Base-by-base conservation (phyloP, 2,329 filamentous ascomycete genomes). In the Aspergillus awamori region DNA sequence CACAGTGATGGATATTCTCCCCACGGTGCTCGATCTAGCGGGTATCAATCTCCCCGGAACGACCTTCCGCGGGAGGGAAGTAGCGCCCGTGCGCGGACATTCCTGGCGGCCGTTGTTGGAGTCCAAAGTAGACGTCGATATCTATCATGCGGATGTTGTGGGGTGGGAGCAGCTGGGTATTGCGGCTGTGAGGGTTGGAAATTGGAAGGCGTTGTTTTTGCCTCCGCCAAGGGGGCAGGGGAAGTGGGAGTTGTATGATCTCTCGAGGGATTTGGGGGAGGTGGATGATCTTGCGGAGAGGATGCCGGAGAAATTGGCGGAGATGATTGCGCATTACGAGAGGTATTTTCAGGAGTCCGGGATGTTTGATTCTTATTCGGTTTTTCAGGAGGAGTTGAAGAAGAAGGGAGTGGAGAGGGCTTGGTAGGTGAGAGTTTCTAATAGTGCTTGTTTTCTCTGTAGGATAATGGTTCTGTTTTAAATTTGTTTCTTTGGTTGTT, bases 181-280 rank as follows among this genome's bases (percentile, higher is more conserved):
- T 22, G 49, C 49, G 11, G 49, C 49, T 10, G 49, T 53, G 7
- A 26, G 49, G 13, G 49, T 39, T 22, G 49, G 49, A 2, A n/a
- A 53, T 22, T 53, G 49, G 49, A 53, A 53, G 8, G 49, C 58
- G 33, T 49, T 57, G 17, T 51, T 17, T 22, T 28, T 53, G 10
- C 58, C 58, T 8, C 57, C 61, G 13, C 49, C 49, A 2, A 20
- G 24, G 24, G 61, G 48, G 13, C 58, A 60, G 20, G 24, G 54
- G 10, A 57, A 57, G 33, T 53, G 51, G 51, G 51, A 53, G 33
- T 30, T 39, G 8, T 53, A 53, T 13, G 28, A 53, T 24, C 51
- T 53, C 2, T 20, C 10, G 13, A 53, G 17, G 20, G 51, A 53
- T 53, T 24, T 53, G n/a, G 51, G 17, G 17, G 17, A 39, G 7